Evolutionary conservation across 2,329 filamentous ascomycete genomes (phyloP).

Genomic region (Arthroderma uncinatum): DNA sequence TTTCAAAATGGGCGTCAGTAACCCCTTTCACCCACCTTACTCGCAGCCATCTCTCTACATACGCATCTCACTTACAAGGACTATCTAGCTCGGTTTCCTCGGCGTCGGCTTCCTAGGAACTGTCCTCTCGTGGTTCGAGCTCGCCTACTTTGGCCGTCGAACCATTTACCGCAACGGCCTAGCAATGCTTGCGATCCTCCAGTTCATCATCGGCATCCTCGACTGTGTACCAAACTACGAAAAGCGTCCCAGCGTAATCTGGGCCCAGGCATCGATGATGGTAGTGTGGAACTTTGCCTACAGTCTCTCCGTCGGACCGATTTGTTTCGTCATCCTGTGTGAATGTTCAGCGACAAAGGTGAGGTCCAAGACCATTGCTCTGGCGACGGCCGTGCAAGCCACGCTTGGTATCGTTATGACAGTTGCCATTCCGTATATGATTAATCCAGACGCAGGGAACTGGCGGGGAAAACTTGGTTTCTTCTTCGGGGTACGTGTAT

Average conservation of each 20-base stretch:
- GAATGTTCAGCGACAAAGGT: conserved; percentile 37
- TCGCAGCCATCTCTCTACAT: conserved; percentile 5
- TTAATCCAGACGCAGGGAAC: conserved; percentile 30
- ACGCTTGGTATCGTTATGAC: conserved; percentile 33
- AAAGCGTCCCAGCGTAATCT: conserved; percentile 15
- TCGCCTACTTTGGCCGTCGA: conserved; percentile 27
- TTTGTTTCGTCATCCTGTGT: conserved; percentile 38
- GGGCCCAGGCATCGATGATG: conserved; percentile 28
- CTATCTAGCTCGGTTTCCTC: conserved; percentile 24
- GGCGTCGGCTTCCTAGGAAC: conserved; percentile 32
- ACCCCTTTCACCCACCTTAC: too few relatives aligned
- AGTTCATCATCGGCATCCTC: conserved; percentile 33
- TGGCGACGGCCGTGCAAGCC: conserved; percentile 32
- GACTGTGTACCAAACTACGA: conserved; percentile 28
- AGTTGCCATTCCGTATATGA: conserved; percentile 32
- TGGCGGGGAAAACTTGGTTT: conserved; percentile 28
- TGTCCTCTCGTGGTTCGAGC: conserved; percentile 26
- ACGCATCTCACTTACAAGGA: not conserved
- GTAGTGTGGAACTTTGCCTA: conserved; percentile 34
- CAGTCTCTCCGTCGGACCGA: conserved; percentile 31
- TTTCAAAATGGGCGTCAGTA: conserved; percentile 28
- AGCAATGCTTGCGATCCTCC: conserved; percentile 21
- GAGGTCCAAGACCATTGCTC: conserved; percentile 36
- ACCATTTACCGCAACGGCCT: conserved; percentile 26
- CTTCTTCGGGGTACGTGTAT: conserved; percentile 21